Conservation (phyloP, 2,329 filamentous ascomycete genomes). For the Didymella lethalis region DNA sequence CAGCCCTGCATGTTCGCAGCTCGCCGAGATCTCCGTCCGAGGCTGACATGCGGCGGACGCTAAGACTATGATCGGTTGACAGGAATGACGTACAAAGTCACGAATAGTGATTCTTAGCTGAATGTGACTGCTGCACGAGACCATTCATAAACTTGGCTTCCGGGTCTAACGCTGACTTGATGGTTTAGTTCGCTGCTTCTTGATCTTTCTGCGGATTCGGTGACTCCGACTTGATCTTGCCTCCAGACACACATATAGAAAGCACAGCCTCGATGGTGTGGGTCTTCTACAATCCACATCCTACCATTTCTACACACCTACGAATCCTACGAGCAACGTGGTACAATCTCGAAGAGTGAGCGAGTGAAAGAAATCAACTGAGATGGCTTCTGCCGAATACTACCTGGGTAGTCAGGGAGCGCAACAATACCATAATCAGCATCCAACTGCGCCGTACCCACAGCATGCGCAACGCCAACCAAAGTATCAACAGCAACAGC, state of each 20-base stretch:
- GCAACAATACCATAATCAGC: constrained; percentile 33
- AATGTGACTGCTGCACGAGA: constrained; percentile 41
- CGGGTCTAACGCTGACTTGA: constrained; percentile 20
- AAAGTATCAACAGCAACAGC: constrained; percentile 28
- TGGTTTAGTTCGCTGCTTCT: constrained; percentile 11
- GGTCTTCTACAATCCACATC: background rate
- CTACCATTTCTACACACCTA: constrained; percentile 9
- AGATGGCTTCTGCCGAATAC: constrained; percentile 48
- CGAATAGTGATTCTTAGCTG: constrained; percentile 14
- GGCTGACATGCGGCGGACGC: constrained; percentile 24
- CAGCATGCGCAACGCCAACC: constrained; percentile 19
- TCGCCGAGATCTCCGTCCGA: constrained; percentile 41
- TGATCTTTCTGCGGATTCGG: constrained; percentile 10
- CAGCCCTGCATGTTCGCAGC: constrained; percentile 27
- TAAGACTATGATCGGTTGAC: constrained; percentile 29
- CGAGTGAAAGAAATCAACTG: background rate
- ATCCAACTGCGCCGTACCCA: constrained; percentile 23
- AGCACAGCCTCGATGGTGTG: constrained; percentile 8
- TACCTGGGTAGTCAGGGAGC: constrained; percentile 38
- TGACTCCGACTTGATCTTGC: constrained; percentile 8
- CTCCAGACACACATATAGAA: constrained; percentile 6
- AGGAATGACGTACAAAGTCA: constrained; percentile 39
- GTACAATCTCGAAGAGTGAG: background rate
- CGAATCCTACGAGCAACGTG: background rate
- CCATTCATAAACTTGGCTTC: constrained; percentile 30